These are phyloP conservation scores for Trichoderma lentiforme DNA, from an alignment of 2,329 filamentous ascomycete species.

Conservation along the genomic window DNA sequence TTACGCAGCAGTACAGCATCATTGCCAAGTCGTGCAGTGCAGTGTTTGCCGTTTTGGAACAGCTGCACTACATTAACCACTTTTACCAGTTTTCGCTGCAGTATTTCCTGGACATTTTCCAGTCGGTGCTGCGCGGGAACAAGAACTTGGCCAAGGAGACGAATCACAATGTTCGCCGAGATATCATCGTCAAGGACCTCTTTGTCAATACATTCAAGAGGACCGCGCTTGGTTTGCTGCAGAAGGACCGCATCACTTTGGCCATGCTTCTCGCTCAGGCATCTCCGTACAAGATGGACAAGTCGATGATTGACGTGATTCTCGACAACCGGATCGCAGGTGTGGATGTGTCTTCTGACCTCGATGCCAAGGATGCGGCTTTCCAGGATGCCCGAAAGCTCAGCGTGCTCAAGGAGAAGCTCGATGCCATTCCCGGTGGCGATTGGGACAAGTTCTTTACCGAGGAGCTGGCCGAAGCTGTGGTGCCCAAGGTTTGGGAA, in stretches of 20 bases:
- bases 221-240: conserved; percentile 87
- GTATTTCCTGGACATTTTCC: conserved; percentile 98
- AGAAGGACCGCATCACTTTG: conserved; percentile 90
- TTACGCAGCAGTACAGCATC: conserved; percentile 89
- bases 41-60: conserved; percentile 93
- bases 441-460: conserved; percentile 80
- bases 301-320: conserved; percentile 78
- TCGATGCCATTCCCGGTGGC: conserved; percentile 58
- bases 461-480: conserved; percentile 83
- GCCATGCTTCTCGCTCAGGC: conserved; percentile 94
- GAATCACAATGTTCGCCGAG: conserved; percentile 75
- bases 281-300: conserved; percentile 94
- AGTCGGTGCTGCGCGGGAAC: conserved; percentile 80
- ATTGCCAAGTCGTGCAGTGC: conserved; percentile 95
- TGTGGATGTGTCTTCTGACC: conserved; percentile 71
- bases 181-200: conserved; percentile 86
- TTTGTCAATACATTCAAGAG: conserved; percentile 90
- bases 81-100: conserved; percentile 99
- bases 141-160: conserved; percentile 66
- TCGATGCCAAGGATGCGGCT: conserved; percentile 62
- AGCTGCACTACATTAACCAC: conserved; percentile 96
- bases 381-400: conserved; percentile 68
- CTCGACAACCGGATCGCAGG: conserved; percentile 75
- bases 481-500: conserved; percentile 74
- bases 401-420: conserved; percentile 66